Conservation (phyloP, 2,329 filamentous ascomycete species). For the Penicillium glabrum region DNA sequence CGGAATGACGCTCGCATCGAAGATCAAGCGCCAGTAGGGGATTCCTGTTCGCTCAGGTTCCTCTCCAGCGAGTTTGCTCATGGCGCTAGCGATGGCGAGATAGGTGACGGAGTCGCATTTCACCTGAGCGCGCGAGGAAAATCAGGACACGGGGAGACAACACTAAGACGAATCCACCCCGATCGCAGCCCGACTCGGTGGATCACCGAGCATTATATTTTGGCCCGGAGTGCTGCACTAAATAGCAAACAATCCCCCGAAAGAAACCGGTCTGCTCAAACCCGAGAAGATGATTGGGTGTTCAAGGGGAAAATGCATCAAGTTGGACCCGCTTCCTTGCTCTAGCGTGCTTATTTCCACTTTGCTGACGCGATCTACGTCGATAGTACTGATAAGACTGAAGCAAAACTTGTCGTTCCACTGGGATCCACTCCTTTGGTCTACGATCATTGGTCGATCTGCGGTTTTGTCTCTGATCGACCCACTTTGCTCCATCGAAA, state of each 20-base stretch:
- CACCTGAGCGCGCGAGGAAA: neutral
- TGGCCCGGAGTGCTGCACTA: neutral
- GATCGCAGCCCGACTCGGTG: neutral
- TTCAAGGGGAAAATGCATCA: neutral
- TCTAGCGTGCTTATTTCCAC: neutral
- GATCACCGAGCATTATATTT: neutral
- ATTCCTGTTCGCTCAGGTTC: neutral
- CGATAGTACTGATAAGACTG: neutral
- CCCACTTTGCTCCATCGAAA: neutral
- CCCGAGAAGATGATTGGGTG: neutral
- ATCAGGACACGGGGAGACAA: neutral
- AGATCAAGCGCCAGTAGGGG: slow-evolving; percentile 5
- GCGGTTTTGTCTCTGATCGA: neutral
- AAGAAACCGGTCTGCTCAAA: neutral
- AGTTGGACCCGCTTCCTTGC: neutral
- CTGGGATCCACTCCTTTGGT: neutral
- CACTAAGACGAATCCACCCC: neutral
- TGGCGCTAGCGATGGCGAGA: neutral
- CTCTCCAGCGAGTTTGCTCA: neutral
- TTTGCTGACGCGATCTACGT: neutral
- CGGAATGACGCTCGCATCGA: slow-evolving; percentile 3
- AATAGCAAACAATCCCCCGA: neutral
- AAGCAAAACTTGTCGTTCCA: neutral
- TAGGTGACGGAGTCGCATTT: neutral
- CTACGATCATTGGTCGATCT: neutral